phyloP scores from a whole-genome alignment of 129 eudicot genomes.

The Solidago caesia region DNA sequence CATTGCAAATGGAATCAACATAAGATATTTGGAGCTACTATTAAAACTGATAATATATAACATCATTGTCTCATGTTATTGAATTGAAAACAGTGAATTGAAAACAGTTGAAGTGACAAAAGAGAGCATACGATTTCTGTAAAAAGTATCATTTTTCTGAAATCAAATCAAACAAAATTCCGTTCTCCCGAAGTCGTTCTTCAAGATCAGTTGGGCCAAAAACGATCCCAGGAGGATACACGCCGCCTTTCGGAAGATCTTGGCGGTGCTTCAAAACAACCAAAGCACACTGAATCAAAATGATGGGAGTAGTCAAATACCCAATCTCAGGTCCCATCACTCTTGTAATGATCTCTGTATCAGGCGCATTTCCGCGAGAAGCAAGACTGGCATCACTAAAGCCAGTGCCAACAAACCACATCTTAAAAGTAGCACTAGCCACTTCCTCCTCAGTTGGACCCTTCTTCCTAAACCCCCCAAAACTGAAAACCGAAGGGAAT shows the following conservation, averaged over 20 bases:
- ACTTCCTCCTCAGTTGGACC: conserved; percentile 96
- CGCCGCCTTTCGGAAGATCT: conserved; percentile 83
- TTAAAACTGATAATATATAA: background rate
- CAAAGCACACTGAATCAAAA: conserved; percentile 74
- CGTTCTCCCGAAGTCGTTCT: conserved; percentile 73
- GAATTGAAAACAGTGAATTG: background rate
- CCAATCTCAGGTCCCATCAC: conserved; percentile 85
- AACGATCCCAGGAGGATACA: conserved; percentile 78
- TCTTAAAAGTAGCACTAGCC: conserved; percentile 77
- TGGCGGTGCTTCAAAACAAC: conserved; percentile 46
- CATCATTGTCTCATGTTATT: conserved; percentile 14
- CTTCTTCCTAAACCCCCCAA: conserved; percentile 75
- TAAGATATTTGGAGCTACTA: conserved; percentile 1
- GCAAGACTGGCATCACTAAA: conserved; percentile 52
- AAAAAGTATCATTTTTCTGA: conserved; percentile 32
- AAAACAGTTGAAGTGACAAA: conserved; percentile 15
- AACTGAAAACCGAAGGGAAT: conserved; percentile 76
- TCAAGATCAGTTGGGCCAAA: conserved; percentile 86
- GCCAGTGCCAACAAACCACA: conserved; percentile 97
- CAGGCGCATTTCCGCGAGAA: conserved; percentile 51
- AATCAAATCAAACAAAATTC: conserved; percentile 77
- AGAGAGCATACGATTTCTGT: conserved; percentile 26
- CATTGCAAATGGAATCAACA: background rate
- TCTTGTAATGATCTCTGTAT: conserved; percentile 44
- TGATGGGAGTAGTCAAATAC: conserved; percentile 77